These are phyloP conservation scores for Leptographium wingfieldii DNA, from an alignment of 2,329 filamentous ascomycete species.

Conservation along the genomic window DNA sequence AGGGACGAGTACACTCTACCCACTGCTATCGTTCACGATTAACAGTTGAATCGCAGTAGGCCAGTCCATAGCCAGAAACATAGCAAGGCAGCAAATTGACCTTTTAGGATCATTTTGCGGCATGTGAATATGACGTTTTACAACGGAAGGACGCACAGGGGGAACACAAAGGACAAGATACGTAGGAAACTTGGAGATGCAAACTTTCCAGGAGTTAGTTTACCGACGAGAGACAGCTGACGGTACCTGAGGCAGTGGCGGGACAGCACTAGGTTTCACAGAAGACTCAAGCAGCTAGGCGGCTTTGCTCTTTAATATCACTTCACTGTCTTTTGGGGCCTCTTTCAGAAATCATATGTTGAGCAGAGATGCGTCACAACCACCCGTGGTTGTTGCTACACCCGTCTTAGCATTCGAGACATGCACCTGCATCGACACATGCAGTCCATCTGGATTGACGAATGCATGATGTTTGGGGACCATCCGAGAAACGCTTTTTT, in stretches of 20 bases:
- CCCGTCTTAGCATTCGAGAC: not conserved
- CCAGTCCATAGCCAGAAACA: not conserved
- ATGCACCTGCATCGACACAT: not conserved
- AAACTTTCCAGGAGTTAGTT: too few species aligned
- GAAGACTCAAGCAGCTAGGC: not conserved
- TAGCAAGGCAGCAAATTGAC: not conserved
- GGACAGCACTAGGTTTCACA: too few species aligned
- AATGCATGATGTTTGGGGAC: not conserved
- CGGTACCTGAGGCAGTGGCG: too few species aligned
- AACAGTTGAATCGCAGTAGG: not conserved
- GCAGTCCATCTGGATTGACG: not conserved
- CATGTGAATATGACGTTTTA: not conserved
- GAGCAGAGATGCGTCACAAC: not conserved
- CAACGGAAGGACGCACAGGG: not conserved
- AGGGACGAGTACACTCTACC: not conserved
- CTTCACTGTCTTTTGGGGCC: not conserved
- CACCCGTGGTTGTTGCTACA: not conserved
- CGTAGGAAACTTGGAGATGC: too few species aligned
- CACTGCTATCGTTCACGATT: not conserved
- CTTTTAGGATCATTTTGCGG: not conserved
- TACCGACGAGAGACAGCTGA: too few species aligned
- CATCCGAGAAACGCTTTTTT: not conserved
- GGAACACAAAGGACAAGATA: not conserved
- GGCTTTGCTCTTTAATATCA: not conserved
- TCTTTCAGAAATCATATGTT: not conserved